Evolutionary conservation across 495 filamentous ascomycete genomes (phyloP).

Genomic region (Tuber magnatum): DNA sequence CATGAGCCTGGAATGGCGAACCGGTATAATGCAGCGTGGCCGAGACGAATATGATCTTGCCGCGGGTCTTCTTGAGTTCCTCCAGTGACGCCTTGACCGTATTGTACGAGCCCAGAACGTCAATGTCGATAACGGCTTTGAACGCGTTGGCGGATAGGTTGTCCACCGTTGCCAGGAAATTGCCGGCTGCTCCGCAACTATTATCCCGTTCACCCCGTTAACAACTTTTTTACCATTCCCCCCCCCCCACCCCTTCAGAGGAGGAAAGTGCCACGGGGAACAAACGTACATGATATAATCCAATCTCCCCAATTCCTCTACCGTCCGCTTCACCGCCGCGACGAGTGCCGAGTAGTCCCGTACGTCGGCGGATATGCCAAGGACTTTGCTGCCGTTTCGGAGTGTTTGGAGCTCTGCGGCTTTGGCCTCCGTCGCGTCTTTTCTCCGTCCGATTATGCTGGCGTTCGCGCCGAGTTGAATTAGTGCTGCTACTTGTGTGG

Average conservation of each 20-base stretch:
- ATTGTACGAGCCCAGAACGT: conserved; percentile 87
- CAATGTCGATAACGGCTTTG: conserved; percentile 93
- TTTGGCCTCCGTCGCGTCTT: conserved; percentile 74
- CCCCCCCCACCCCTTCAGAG: neutral
- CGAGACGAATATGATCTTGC: conserved; percentile 79
- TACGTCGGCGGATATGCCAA: conserved; percentile 82
- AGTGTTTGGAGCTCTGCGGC: conserved; percentile 75
- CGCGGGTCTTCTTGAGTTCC: conserved; percentile 67
- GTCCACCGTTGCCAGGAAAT: conserved; percentile 84
- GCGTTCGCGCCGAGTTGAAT: conserved; percentile 89
- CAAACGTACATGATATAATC: conserved; percentile 81
- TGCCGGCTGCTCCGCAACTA: conserved; percentile 90
- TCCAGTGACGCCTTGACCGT: conserved; percentile 86
- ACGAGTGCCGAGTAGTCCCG: conserved; percentile 51
- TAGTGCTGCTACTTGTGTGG: conserved; percentile 81
- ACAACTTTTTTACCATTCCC: neutral
- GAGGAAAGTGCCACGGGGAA: neutral
- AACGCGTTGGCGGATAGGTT: conserved; percentile 81
- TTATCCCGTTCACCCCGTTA: conserved; percentile 9
- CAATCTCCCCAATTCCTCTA: conserved; percentile 71
- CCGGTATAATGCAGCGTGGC: conserved; percentile 86
- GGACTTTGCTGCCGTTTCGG: conserved; percentile 67
- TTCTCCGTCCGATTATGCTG: conserved; percentile 84
- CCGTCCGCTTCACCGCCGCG: conserved; percentile 67
- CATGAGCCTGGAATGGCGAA: conserved; percentile 76